Conservation (phyloP, 163 green algal species). For the Prototheca cutis region DNA sequence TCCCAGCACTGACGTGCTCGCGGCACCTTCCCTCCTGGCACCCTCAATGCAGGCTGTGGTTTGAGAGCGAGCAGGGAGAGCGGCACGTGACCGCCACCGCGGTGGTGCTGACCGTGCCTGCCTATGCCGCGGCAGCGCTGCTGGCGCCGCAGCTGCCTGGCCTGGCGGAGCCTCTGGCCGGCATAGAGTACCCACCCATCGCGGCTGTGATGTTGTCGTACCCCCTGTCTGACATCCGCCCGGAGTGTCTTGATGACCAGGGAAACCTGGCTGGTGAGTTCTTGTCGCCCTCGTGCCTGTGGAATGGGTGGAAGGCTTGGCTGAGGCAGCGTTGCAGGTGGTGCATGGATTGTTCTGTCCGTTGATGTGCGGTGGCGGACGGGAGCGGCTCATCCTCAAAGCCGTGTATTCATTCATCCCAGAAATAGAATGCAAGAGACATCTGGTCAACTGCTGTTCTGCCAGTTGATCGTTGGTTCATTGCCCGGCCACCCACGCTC, state of each 20-base stretch:
- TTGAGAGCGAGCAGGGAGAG: constrained; percentile 72
- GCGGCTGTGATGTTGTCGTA: constrained; percentile 86
- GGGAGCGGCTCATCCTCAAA: too few relatives aligned
- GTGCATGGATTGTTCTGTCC: neutral
- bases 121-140: constrained; percentile 76
- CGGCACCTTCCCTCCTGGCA: neutral
- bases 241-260: constrained; percentile 57
- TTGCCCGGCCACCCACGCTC: neutral
- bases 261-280: constrained; percentile 64
- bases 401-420: too few relatives aligned
- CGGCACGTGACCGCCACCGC: constrained; percentile 39
- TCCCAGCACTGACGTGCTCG: neutral
- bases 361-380: too few relatives aligned
- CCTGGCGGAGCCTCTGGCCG: constrained; percentile 50
- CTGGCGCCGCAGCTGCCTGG: constrained; percentile 28
- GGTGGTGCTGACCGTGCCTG: constrained; percentile 77
- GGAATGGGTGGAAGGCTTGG: too few relatives aligned
- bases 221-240: constrained; percentile 59
- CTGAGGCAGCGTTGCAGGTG: too few relatives aligned
- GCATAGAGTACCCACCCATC: constrained; percentile 95
- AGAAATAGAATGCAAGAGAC: too few relatives aligned
- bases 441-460: too few relatives aligned
- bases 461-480: too few relatives aligned
- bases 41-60: constrained; percentile 50
- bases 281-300: too few relatives aligned